Evolutionary conservation across 2,329 filamentous ascomycete genomes (phyloP).

Genomic region (Coniochaeta sp.): DNA sequence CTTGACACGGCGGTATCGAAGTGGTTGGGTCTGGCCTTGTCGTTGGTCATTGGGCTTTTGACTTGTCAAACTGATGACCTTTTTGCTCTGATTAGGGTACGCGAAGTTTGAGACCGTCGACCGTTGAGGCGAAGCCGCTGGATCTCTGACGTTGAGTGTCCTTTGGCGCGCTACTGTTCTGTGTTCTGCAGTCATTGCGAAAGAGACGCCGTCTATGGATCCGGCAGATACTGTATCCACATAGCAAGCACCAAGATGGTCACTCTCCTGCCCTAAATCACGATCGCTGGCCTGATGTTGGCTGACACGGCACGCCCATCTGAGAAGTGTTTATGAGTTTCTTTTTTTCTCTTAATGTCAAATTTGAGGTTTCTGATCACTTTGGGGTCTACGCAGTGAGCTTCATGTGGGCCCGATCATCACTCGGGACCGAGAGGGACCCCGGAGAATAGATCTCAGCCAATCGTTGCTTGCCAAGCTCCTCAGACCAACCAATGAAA

Average conservation of each 20-base stretch:
- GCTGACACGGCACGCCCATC: not conserved
- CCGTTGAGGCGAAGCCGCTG: not conserved
- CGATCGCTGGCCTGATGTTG: no score
- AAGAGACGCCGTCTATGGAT: not conserved
- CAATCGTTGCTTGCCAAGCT: not conserved
- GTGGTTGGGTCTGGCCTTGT: no score
- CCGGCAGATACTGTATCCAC: no score
- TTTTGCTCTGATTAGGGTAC: no score
- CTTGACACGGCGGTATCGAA: no score
- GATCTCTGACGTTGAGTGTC: no score
- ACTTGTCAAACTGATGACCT: no score
- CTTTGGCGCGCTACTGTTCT: not conserved
- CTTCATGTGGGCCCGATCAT: not conserved
- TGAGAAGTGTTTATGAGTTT: not conserved
- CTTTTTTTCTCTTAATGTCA: not conserved
- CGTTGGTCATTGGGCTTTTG: no score
- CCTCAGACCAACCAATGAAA: not conserved
- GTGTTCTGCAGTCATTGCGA: not conserved
- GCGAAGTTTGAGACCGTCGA: not conserved
- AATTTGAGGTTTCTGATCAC: not conserved
- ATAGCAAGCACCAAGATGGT: not conserved
- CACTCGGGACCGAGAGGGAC: not conserved
- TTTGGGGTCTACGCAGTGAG: not conserved
- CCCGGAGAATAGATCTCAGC: not conserved
- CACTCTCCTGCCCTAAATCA: not conserved